phyloP scores from a whole-genome alignment of 2,329 filamentous ascomycete species.

The Penicillium frequentans region DNA sequence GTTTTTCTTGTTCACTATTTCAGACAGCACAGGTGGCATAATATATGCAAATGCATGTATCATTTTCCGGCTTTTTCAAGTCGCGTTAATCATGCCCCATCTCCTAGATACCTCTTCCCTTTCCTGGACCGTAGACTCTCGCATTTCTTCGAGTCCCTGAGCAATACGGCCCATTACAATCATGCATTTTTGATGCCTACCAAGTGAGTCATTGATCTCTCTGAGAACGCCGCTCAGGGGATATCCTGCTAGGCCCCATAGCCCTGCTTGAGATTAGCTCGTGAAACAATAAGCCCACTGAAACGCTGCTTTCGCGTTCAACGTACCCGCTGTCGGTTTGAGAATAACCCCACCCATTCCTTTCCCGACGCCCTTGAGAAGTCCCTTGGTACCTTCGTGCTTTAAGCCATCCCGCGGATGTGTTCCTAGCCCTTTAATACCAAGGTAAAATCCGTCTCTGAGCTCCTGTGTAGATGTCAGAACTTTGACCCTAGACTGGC shows the following conservation, averaged over 20 bases:
- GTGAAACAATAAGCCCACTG: background rate
- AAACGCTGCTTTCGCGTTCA: background rate
- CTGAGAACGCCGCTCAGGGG: constrained; percentile 33
- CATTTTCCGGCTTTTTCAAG: background rate
- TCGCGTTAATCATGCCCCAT: constrained; percentile 11
- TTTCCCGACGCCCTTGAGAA: constrained; percentile 78
- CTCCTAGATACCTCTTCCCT: constrained; percentile 19
- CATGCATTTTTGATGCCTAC: constrained; percentile 26
- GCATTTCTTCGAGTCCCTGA: constrained; percentile 31
- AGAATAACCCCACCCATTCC: constrained; percentile 78
- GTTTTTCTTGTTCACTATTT: too few species aligned
- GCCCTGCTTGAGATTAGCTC: constrained; percentile 13
- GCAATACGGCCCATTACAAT: constrained; percentile 27
- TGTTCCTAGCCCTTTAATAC: constrained; percentile 75
- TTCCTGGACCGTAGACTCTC: constrained; percentile 19
- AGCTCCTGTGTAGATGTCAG: constrained; percentile 54
- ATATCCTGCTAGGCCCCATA: constrained; percentile 33
- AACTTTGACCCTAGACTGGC: background rate
- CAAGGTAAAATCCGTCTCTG: constrained; percentile 75
- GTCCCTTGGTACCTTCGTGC: constrained; percentile 64
- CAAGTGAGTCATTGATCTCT: constrained; percentile 28
- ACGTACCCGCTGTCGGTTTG: constrained; percentile 75
- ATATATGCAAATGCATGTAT: background rate
- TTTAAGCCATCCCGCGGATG: constrained; percentile 71
- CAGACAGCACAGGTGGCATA: too few species aligned